These are phyloP conservation scores for Ganoderma sp. DNA, from an alignment of 1,284 basidiomycete species.

Conservation along the genomic window DNA sequence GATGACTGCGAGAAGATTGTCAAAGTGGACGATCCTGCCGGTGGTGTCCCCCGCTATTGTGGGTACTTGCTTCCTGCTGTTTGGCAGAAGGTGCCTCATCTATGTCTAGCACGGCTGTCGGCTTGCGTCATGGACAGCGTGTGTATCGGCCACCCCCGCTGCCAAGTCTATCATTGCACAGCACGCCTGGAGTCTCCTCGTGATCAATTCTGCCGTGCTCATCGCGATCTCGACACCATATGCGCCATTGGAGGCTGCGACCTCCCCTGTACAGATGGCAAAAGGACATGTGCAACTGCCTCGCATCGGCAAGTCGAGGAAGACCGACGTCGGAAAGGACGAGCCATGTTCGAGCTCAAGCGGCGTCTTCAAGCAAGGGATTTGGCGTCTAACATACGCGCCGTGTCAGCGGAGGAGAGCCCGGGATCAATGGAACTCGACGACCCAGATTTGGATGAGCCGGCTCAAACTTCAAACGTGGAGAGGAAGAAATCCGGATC, in stretches of 20 bases:
- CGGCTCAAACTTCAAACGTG: not conserved
- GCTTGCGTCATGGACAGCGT: conserved; percentile 41
- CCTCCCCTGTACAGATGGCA: not conserved
- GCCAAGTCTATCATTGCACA: no score
- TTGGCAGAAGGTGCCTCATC: no score
- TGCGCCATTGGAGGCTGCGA: not conserved
- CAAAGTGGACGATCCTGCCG: not conserved
- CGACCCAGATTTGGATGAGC: not conserved
- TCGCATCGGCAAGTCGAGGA: not conserved
- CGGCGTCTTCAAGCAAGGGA: not conserved
- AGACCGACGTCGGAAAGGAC: no score
- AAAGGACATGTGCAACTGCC: not conserved
- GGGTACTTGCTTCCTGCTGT: no score
- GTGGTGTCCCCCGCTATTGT: no score
- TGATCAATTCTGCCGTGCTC: conserved; percentile 21
- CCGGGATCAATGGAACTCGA: not conserved
- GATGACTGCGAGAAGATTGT: conserved; percentile 23
- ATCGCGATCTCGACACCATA: not conserved
- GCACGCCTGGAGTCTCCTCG: conserved; percentile 26
- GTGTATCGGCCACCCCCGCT: no score
- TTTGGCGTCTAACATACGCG: not conserved
- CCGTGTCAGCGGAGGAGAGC: not conserved
- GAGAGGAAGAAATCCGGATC: not conserved
- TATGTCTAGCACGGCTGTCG: conserved; percentile 11
- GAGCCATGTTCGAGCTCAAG: not conserved